These are phyloP conservation scores for Penicillium sp. DNA, from an alignment of 2,329 filamentous ascomycete genomes.

Conservation along the genomic window DNA sequence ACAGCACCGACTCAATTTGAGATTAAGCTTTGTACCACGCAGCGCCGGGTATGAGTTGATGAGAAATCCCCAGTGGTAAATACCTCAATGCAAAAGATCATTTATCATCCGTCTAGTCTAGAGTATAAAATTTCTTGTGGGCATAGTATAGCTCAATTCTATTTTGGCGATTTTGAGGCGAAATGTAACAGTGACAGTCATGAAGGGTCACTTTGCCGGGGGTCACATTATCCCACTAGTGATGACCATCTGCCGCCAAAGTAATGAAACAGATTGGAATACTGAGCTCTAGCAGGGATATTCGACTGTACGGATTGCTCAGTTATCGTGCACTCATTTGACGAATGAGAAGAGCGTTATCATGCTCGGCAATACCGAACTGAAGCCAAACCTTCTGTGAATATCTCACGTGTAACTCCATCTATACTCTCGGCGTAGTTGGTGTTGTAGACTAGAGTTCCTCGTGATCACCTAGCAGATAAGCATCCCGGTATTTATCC, in stretches of 20 bases:
- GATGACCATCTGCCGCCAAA: neutral
- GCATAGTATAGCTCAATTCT: neutral
- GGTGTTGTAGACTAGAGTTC: neutral
- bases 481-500: neutral
- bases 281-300: neutral
- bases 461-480: neutral
- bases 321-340: neutral
- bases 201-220: neutral
- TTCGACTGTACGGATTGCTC: neutral
- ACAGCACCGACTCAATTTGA: neutral
- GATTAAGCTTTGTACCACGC: neutral
- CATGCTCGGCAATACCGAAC: neutral
- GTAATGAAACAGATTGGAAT: neutral
- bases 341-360: slow-evolving; percentile 1
- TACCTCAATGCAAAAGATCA: neutral
- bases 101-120: neutral
- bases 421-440: neutral
- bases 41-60: neutral
- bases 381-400: neutral
- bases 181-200: neutral
- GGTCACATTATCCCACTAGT: neutral
- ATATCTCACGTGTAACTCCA: neutral
- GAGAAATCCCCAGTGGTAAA: neutral
- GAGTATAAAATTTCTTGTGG: neutral
- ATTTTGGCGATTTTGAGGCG: neutral